These are phyloP conservation scores for Paraphoma sp. DNA, from an alignment of 2,329 filamentous ascomycete species.

Conservation along the genomic window DNA sequence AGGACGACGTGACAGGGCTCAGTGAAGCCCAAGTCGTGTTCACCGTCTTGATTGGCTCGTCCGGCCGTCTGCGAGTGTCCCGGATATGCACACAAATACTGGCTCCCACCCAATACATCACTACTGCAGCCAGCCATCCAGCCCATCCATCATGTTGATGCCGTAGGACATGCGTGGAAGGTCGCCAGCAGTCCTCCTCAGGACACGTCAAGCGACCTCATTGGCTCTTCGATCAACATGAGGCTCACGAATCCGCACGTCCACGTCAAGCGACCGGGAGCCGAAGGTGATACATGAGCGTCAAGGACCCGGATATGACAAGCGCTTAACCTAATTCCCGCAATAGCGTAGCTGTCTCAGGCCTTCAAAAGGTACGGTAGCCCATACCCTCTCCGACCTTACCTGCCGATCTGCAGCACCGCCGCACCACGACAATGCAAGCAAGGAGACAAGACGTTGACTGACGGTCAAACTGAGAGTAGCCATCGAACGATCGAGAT, in stretches of 20 bases:
- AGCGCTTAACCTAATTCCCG: slow-evolving; percentile 44
- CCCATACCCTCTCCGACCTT: slow-evolving; percentile 28
- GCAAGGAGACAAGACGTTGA: not conserved
- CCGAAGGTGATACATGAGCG: slow-evolving; percentile 39
- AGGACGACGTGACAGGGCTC: slow-evolving; percentile 25
- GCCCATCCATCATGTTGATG: slow-evolving; percentile 6
- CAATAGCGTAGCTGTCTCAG: slow-evolving; percentile 16
- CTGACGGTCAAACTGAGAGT: not conserved
- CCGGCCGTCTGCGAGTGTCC: slow-evolving; percentile 37
- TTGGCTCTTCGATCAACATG: slow-evolving; percentile 30
- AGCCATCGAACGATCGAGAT: slow-evolving; percentile 14
- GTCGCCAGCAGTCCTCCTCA: slow-evolving; percentile 23
- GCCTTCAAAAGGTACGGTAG: slow-evolving; percentile 32
- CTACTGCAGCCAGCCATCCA: slow-evolving; percentile 17
- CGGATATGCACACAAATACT: slow-evolving; percentile 42
- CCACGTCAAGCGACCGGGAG: slow-evolving; percentile 24
- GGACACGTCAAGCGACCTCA: slow-evolving; percentile 28
- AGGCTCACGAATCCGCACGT: slow-evolving; percentile 21
- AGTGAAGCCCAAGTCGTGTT: slow-evolving; percentile 20
- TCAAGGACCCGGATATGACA: slow-evolving; percentile 30
- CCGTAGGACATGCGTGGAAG: slow-evolving; percentile 26
- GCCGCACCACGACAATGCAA: not conserved
- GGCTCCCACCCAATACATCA: slow-evolving; percentile 40
- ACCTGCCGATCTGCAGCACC: slow-evolving; percentile 6
- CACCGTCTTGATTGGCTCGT: slow-evolving; percentile 37